phyloP scores from a whole-genome alignment of 495 filamentous ascomycete genomes.

The Lasiosphaeris hirsuta region DNA sequence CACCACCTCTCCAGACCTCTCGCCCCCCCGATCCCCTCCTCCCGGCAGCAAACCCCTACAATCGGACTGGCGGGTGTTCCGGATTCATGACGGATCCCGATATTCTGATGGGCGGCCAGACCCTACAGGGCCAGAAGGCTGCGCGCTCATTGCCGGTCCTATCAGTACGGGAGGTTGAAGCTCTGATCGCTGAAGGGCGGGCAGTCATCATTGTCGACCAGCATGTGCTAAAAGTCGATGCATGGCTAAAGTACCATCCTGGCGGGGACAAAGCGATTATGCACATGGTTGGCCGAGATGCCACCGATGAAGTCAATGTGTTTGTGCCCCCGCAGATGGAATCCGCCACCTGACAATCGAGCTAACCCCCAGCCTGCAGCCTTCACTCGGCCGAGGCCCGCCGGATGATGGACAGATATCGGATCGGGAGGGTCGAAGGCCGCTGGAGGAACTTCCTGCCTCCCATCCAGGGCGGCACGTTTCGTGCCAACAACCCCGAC shows the following conservation, averaged over 20 bases:
- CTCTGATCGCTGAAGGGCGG: slow-evolving; percentile 80
- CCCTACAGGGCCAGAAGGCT: background rate
- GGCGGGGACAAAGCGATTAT: slow-evolving; percentile 88
- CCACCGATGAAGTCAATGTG: slow-evolving; percentile 91
- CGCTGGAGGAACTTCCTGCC: slow-evolving; percentile 86
- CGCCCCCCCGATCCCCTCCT: no score
- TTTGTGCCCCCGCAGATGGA: slow-evolving; percentile 46
- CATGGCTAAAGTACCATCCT: slow-evolving; percentile 85
- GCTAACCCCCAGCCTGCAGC: slow-evolving; percentile 39
- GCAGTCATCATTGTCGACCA: slow-evolving; percentile 76
- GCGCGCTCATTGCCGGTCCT: slow-evolving; percentile 40
- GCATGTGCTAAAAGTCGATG: slow-evolving; percentile 80
- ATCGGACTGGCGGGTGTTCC: background rate
- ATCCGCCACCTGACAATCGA: background rate
- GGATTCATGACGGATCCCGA: background rate
- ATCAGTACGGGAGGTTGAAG: slow-evolving; percentile 77
- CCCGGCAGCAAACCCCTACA: no score
- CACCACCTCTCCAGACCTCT: no score
- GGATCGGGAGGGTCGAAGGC: slow-evolving; percentile 80
- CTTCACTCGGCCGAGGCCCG: slow-evolving; percentile 79
- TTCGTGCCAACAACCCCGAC: slow-evolving; percentile 51
- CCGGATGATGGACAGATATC: slow-evolving; percentile 72
- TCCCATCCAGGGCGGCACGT: slow-evolving; percentile 88
- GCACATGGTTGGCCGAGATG: slow-evolving; percentile 96
- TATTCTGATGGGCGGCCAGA: background rate